phyloP scores from a whole-genome alignment of 345 rosid genomes.

The Bruguiera gymnorhiza region DNA sequence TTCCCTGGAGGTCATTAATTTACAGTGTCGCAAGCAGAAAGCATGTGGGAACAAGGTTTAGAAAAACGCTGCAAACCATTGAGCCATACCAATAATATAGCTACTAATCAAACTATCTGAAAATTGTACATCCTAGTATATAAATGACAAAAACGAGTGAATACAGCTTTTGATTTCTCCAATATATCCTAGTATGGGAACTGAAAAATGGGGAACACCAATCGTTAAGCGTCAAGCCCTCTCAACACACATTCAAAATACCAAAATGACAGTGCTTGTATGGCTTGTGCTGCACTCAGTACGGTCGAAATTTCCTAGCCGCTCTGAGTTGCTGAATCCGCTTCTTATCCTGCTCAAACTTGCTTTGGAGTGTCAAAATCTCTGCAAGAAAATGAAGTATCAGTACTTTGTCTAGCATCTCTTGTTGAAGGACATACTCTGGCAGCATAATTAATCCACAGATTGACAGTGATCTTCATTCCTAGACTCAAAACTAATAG shows the following conservation, averaged over 20 bases:
- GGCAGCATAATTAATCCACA: not conserved
- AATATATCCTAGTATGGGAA: not conserved
- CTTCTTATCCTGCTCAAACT: slow-evolving; percentile 4
- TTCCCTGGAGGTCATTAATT: too few species aligned
- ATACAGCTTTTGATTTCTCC: not conserved
- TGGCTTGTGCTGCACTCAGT: not conserved
- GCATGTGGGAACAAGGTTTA: too few species aligned
- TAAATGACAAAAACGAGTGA: not conserved
- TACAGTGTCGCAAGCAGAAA: too few species aligned
- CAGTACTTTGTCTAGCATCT: not conserved
- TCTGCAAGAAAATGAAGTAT: slow-evolving; percentile 44
- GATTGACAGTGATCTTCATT: not conserved
- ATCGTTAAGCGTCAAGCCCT: not conserved
- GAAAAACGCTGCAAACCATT: not conserved
- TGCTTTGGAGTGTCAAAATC: slow-evolving; percentile 61
- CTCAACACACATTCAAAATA: not conserved
- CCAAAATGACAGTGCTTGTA: slow-evolving; percentile 13
- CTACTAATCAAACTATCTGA: not conserved
- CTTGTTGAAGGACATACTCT: not conserved
- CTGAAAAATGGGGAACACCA: not conserved
- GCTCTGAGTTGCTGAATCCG: slow-evolving; percentile 4
- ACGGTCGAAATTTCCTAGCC: not conserved
- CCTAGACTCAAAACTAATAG: not conserved
- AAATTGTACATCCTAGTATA: not conserved
- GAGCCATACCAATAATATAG: not conserved